Base-by-base conservation (phyloP, 331 rosid genomes). In the Phaseolus coccineus region DNA sequence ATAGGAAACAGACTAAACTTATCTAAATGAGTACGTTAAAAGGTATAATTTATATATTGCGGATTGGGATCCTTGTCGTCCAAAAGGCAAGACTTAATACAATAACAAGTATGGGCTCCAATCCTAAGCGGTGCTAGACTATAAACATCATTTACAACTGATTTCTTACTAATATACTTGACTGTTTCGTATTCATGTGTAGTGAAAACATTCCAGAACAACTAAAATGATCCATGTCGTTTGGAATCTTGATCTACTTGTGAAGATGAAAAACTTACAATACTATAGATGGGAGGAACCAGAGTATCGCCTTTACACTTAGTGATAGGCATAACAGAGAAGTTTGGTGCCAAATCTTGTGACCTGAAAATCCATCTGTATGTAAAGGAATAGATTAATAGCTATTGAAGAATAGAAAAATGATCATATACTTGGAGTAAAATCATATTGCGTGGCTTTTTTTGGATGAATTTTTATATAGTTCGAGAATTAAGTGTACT, bases 351-450 rank as follows among this genome's bases (percentile, higher is more conserved):
- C 87, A 93, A 72, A 78, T 93, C 91, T 76, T 92, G 97, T 80
- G 98, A 91, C 84, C 96, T 90, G 71, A 96, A 96, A 59, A 87
- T 93, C 99, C 99, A 96, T 77, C 99, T 96, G 85, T 83, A 87
- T 57, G 69, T 77, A 59, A 78, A 35, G 69, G 61, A 80, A 77
- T 47, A 69, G 24, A 78, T 70, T 52, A 70, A 48, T 46, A 69
- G 28, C 46, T 48, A 24, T 42, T 82, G 37, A 39, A 63, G 31
- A 69, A 65, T 63, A 35, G 66, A 72, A 57, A 69, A 68, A 67
- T 42, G 14, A 33, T 16, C 62, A 40, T n/a, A 30, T 35, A 37
- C 37, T 15, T 24, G 37, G 40, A 55, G 63, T 51, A 27, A 25
- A 75, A 52, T 64, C 40, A 71, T 48, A 46, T 5, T 3, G 24